Conservation (phyloP, 352 stramenopile species). For the Globisporangium takayamanum region DNA sequence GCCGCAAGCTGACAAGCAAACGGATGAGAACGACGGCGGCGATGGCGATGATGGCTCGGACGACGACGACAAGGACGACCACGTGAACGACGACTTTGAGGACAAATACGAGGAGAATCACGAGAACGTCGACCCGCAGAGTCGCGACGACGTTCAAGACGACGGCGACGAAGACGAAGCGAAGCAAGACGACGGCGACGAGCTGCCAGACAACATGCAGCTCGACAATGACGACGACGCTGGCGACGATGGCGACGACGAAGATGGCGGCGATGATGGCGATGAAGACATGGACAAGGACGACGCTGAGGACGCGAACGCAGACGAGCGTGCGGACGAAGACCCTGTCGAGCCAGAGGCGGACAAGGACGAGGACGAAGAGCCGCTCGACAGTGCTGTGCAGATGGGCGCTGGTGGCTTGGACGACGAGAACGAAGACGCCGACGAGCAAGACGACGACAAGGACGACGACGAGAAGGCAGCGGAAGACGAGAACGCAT, state of each 20-base stretch:
- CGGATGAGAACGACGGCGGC: slow-evolving; percentile 19
- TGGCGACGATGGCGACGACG: slow-evolving; percentile 30
- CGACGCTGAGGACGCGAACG: slow-evolving; percentile 29
- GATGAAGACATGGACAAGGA: slow-evolving; percentile 51
- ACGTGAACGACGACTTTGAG: slow-evolving; percentile 90
- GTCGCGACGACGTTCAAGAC: slow-evolving; percentile 46
- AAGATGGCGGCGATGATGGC: slow-evolving; percentile 33
- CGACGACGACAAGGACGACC: slow-evolving; percentile 60
- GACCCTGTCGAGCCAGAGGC: slow-evolving; percentile 54
- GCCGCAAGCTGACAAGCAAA: slow-evolving; percentile 40
- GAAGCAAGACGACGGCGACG: slow-evolving; percentile 62
- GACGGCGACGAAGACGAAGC: slow-evolving; percentile 32
- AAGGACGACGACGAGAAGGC: slow-evolving; percentile 47
- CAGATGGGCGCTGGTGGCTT: slow-evolving; percentile 65
- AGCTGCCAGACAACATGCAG: slow-evolving; percentile 83
- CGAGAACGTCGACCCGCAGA: slow-evolving; percentile 45
- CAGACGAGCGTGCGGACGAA: slow-evolving; percentile 32
- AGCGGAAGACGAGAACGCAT: slow-evolving; percentile 40
- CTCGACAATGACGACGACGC: slow-evolving; percentile 53
- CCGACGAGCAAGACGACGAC: slow-evolving; percentile 60
- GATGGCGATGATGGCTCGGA: slow-evolving; percentile 27
- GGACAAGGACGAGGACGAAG: slow-evolving; percentile 62
- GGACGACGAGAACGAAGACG: slow-evolving; percentile 69
- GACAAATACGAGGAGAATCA: slow-evolving; percentile 81
- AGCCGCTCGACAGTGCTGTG: slow-evolving; percentile 58